Percentiles rank a stretch among this genome's conserved stretches.
Conservation (phyloP, 331 rosid species). For the Malus hybrid region DNA sequence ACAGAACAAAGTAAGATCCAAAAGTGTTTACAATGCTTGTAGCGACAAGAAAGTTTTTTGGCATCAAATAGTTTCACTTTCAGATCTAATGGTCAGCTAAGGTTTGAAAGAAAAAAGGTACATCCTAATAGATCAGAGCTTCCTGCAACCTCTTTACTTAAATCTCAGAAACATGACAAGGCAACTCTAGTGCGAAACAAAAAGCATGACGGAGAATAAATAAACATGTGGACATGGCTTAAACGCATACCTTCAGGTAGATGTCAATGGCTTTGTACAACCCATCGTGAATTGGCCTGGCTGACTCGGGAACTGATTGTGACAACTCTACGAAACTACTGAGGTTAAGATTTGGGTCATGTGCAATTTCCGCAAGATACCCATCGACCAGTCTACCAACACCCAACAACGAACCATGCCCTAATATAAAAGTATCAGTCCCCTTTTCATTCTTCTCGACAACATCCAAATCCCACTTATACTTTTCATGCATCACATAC, state of each 20-base stretch:
- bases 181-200: neutral
- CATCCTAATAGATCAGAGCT: neutral
- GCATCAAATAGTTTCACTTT: neutral
- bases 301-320: constrained; percentile 57
- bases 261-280: constrained; percentile 69
- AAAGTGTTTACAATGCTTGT: neutral
- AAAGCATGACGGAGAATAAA: neutral
- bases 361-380: constrained; percentile 69
- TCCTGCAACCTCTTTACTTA: neutral
- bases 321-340: constrained; percentile 56
- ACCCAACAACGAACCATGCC: constrained; percentile 46
- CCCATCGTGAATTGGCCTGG: constrained; percentile 79
- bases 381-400: constrained; percentile 69
- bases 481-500: constrained; percentile 39
- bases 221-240: neutral
- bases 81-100: neutral
- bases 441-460: constrained; percentile 47
- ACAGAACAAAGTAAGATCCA: neutral
- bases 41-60: neutral
- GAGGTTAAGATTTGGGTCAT: constrained; percentile 55
- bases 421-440: constrained; percentile 35
- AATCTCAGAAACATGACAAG: neutral
- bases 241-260: constrained; percentile 62
- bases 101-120: neutral
- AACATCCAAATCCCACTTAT: constrained; percentile 16